Evolutionary conservation across 257 asterid species (phyloP).

Genomic region (Hygrophila difformis): DNA sequence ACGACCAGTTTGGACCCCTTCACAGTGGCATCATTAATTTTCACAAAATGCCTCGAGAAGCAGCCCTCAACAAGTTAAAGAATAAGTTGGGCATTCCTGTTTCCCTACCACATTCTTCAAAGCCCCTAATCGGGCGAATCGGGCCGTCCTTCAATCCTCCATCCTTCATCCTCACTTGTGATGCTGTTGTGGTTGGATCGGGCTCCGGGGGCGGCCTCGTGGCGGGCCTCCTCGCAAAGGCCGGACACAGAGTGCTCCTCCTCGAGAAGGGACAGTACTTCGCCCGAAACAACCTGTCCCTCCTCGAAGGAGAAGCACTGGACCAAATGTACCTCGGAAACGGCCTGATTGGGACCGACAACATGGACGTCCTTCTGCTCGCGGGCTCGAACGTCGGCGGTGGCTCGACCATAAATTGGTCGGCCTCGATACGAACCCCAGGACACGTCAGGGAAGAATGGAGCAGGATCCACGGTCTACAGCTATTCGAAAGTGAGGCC

Average conservation of each 20-base stretch:
- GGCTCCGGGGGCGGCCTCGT: conserved; percentile 90
- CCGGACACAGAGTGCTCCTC: conserved; percentile 68
- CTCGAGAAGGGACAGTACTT: conserved; percentile 67
- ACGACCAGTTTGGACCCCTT: conserved; percentile 18
- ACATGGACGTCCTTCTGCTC: conserved; percentile 48
- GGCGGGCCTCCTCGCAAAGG: conserved; percentile 73
- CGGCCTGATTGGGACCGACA: conserved; percentile 39
- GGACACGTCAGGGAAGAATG: conserved; percentile 55
- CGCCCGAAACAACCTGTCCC: conserved; percentile 43
- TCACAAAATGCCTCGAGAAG: too few species aligned
- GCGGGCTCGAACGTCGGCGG: conserved; percentile 91
- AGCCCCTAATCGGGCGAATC: too few species aligned
- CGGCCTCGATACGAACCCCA: conserved; percentile 70
- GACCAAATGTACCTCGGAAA: conserved; percentile 69
- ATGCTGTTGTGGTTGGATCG: conserved; percentile 77
- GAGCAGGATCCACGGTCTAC: conserved; percentile 31
- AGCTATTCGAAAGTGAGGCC: conserved; percentile 34
- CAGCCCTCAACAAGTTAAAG: too few species aligned
- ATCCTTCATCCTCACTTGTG: conserved; percentile 38
- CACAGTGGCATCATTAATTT: conserved; percentile 31
- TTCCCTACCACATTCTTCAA: too few species aligned
- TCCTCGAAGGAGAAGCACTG: conserved; percentile 60
- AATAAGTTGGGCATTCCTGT: too few species aligned
- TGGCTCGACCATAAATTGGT: conserved; percentile 80
- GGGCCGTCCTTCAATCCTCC: conserved; percentile 25